phyloP scores from a whole-genome alignment of 371 early-diverging fungal species.

The Batkoa obscura region DNA sequence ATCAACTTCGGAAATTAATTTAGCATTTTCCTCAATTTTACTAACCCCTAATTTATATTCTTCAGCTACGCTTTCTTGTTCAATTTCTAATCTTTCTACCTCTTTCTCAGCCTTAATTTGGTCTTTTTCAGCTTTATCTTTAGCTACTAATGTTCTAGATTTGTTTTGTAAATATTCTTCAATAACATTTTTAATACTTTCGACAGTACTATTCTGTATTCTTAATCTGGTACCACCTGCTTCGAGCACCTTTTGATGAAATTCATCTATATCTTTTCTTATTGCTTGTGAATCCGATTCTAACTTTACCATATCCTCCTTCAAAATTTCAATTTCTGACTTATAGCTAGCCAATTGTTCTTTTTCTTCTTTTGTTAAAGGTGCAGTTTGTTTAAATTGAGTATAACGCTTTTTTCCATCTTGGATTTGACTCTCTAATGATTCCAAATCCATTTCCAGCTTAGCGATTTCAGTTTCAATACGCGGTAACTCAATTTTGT shows the following conservation, averaged over 20 bases:
- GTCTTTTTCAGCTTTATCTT: constrained; percentile 32
- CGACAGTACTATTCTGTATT: constrained; percentile 68
- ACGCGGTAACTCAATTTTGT: constrained; percentile 33
- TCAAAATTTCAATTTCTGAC: constrained; percentile 18
- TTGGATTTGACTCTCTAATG: constrained; percentile 8
- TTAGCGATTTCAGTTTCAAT: constrained; percentile 46
- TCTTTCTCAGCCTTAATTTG: constrained; percentile 33
- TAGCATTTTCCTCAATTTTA: constrained; percentile 20
- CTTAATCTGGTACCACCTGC: constrained; percentile 76
- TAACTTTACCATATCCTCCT: constrained; percentile 15
- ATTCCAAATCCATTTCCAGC: constrained; percentile 49
- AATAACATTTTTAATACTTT: constrained; percentile 59
- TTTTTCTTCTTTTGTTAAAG: constrained; percentile 4
- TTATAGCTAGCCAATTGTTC: constrained; percentile 19
- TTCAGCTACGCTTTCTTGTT: constrained; percentile 16
- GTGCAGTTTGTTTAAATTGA: background rate
- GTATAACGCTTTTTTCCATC: background rate
- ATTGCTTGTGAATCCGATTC: constrained; percentile 25
- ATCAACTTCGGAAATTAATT: constrained; percentile 15
- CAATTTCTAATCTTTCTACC: constrained; percentile 30
- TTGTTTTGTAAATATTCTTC: constrained; percentile 30
- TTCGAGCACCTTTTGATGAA: constrained; percentile 77
- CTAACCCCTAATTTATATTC: too few relatives aligned
- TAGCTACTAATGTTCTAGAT: constrained; percentile 45
- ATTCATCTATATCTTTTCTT: constrained; percentile 38